A percentile compares a stretch with the other conserved stretches of the same genome.
These are phyloP conservation scores for Termitomyces sp. DNA, from an alignment of 768 basidiomycete genomes.

Conservation along the genomic window DNA sequence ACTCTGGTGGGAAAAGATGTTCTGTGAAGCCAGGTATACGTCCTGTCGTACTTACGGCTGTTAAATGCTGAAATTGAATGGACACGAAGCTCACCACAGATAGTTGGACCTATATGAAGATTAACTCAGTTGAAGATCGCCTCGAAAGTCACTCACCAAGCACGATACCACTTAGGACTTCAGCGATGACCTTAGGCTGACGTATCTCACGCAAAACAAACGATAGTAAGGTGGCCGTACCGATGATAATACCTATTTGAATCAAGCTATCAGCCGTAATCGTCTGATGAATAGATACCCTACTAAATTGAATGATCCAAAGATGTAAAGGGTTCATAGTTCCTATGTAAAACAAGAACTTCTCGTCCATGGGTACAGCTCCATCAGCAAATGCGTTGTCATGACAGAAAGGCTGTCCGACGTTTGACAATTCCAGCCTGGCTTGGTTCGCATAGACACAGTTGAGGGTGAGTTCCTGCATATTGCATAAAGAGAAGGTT, in stretches of 20 bases:
- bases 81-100: slow-evolving; percentile 31
- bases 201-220: slow-evolving; percentile 64
- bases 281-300: slow-evolving; percentile 19
- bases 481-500: background rate
- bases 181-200: slow-evolving; percentile 85
- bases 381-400: background rate
- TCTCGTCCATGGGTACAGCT: background rate
- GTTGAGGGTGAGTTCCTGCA: background rate
- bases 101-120: slow-evolving; percentile 40
- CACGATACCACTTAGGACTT: slow-evolving; percentile 84
- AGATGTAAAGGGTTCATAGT: slow-evolving; percentile 64
- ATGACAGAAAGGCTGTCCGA: background rate
- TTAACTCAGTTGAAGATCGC: background rate
- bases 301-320: slow-evolving; percentile 82
- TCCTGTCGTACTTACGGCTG: slow-evolving; percentile 32
- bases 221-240: slow-evolving; percentile 71
- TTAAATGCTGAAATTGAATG: background rate
- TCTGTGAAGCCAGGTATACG: slow-evolving; percentile 86
- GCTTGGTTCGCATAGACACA: background rate
- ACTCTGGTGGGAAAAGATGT: slow-evolving; percentile 74
- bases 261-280: background rate
- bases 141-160: slow-evolving; percentile 61
- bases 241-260: slow-evolving; percentile 70
- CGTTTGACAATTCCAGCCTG: background rate
- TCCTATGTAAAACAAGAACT: slow-evolving; percentile 32